Evolutionary conservation across 2,329 filamentous ascomycete genomes (phyloP), one percentile per base, ranked within the genome.

Genomic region (Myriosclerotinia scirpicola): DNA sequence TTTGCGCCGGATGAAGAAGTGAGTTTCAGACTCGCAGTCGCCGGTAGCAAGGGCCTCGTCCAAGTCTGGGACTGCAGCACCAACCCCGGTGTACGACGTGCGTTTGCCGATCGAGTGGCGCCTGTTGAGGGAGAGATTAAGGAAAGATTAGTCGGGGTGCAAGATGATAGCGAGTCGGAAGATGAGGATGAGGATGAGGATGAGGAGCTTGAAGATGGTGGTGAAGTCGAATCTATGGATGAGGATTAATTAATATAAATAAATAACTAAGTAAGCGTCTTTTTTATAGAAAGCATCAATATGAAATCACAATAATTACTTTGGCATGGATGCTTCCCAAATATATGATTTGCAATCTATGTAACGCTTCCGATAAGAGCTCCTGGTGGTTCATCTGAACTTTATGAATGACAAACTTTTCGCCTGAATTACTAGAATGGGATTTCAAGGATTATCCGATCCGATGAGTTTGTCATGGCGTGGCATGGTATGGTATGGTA

Each of bases 1-100:
- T 99, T 98, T 78, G 95, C 91, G 5, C 94, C 95, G 0, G 95
- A 99, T 76, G 79, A 88, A 44, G 92, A 95, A 79, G 93, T 98
- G 12, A 91, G 91, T 34, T 99, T 98, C 84, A 85, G 95, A 64
- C 83, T 99, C 54, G 91, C 93, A 2, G 92, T 99, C 22, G 95
- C 94, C 8, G 95, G 95, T 65, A 98, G 93, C 82, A 96, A 96
- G 81, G 95, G 95, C 55, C 86, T 87, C 46, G 88, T 98, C 76
- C 91, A 96, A 77, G 88, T 99, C 64, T 99, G 95, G 95, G 74
- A 76, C 67, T 75, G 74, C 40, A 89, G 92, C 77, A 99, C 95
- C 67, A 99, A 99, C 77, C 87, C 86, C 17, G 90, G 90, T 36
- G 92, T 99, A 42, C 87, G 95, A 67, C 85, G 90, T 70, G 89